Conservation (phyloP, 768 basidiomycete species). For the Scleroderma citrinum region DNA sequence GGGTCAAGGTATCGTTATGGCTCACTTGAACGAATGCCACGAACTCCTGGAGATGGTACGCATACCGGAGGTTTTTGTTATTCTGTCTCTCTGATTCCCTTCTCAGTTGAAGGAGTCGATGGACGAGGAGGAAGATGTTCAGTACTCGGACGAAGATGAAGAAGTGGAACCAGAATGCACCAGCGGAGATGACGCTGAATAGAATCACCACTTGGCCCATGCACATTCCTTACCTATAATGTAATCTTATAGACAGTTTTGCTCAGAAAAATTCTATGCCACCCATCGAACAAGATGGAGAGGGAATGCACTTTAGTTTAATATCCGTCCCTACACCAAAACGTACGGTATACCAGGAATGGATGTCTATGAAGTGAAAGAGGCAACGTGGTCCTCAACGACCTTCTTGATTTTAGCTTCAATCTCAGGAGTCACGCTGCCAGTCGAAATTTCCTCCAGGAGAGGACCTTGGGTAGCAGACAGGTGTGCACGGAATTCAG, state of each 20-base stretch:
- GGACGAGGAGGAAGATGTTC: constrained; percentile 61
- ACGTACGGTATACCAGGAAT: constrained; percentile 10
- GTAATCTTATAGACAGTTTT: constrained; percentile 2
- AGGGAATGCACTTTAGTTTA: constrained; percentile 15
- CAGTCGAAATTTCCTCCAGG: constrained; percentile 79
- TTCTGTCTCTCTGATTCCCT: neutral
- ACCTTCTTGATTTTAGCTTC: constrained; percentile 95
- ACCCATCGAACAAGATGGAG: neutral
- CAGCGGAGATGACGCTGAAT: neutral
- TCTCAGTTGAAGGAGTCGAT: constrained; percentile 73
- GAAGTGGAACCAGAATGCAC: constrained; percentile 21
- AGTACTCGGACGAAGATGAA: constrained; percentile 49
- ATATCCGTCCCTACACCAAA: constrained; percentile 12
- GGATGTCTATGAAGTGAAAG: constrained; percentile 56
- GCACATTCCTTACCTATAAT: constrained; percentile 1
- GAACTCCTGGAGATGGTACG: constrained; percentile 91
- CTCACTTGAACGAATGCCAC: constrained; percentile 93
- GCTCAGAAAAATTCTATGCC: neutral
- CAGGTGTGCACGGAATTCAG: constrained; percentile 86
- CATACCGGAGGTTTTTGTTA: constrained; percentile 1
- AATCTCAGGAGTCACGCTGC: constrained; percentile 81
- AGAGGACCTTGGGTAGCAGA: constrained; percentile 65
- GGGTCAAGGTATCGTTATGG: constrained; percentile 94
- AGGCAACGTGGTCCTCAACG: constrained; percentile 82
- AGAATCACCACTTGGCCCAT: neutral